Evolutionary conservation across 148 eudicot genomes (phyloP).

Genomic region (Rhododendron kiyosumense): DNA sequence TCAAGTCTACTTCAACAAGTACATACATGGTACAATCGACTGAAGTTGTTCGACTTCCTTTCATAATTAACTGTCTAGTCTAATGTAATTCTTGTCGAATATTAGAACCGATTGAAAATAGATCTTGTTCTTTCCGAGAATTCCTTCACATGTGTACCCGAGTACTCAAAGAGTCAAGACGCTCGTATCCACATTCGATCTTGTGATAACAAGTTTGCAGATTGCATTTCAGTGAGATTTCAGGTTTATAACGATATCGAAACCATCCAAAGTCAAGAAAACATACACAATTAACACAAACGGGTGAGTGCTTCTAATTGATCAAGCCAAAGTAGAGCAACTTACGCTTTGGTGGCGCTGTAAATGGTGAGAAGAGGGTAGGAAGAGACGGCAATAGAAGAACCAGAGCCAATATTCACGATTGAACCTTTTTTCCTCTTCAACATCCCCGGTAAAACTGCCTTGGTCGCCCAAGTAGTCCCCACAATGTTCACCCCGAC

Average conservation of each 20-base stretch:
- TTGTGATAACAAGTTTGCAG: not conserved
- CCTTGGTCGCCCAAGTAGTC: slow-evolving; percentile 37
- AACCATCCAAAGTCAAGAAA: not conserved
- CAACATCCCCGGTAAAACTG: slow-evolving; percentile 41
- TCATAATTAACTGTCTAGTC: not conserved
- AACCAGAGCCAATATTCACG: slow-evolving; percentile 67
- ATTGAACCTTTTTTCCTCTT: slow-evolving; percentile 46
- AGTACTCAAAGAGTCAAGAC: too few species aligned
- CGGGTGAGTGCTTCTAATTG: not conserved
- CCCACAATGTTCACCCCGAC: slow-evolving; percentile 49
- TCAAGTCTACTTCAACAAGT: not conserved
- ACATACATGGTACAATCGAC: not conserved
- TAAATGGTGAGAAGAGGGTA: slow-evolving; percentile 52
- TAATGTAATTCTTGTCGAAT: too few species aligned
- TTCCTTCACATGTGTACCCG: too few species aligned
- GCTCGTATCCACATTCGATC: not conserved
- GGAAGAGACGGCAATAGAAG: slow-evolving; percentile 42
- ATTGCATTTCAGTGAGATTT: not conserved
- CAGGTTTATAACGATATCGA: not conserved
- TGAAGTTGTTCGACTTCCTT: not conserved
- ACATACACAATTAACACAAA: too few species aligned
- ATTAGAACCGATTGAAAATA: not conserved
- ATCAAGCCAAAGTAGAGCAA: not conserved
- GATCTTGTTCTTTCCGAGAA: not conserved
- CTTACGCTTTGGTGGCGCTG: slow-evolving; percentile 66